A percentile compares a stretch with the other conserved stretches of the same genome.
Conservation (phyloP, 257 asterid species). For the Petunia axillaris region DNA sequence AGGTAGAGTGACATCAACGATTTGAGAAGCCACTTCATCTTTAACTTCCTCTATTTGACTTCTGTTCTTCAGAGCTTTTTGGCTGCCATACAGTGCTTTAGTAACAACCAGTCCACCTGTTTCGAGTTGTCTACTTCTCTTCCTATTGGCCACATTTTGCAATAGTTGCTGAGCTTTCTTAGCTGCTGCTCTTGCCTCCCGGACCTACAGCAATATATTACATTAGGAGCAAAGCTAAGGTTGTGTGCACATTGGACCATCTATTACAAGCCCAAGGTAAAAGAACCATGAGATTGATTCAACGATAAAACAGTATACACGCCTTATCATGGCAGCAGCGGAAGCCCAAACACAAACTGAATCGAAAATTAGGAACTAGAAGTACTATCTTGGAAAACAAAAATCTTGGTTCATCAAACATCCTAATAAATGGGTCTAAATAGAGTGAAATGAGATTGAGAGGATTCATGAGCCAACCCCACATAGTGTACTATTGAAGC, state of each 20-base stretch:
- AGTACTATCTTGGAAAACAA: background rate
- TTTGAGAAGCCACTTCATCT: conserved; percentile 62
- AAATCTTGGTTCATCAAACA: background rate
- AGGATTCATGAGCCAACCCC: conserved; percentile 4
- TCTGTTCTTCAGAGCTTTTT: conserved; percentile 50
- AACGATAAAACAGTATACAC: background rate
- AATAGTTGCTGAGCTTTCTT: conserved; percentile 88
- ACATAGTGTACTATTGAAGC: background rate
- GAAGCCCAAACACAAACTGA: background rate
- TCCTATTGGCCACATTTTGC: conserved; percentile 82
- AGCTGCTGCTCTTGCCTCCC: conserved; percentile 80
- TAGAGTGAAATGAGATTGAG: background rate
- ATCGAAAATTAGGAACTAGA: conserved; percentile 4
- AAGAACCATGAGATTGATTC: background rate
- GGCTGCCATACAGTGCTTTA: conserved; percentile 73
- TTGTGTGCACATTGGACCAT: conserved; percentile 13
- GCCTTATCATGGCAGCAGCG: conserved; percentile 6
- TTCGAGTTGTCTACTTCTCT: conserved; percentile 69
- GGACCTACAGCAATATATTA: conserved; percentile 52
- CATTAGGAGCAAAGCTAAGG: conserved; percentile 9
- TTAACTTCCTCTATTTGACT: conserved; percentile 51
- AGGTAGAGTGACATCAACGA: conserved; percentile 81
- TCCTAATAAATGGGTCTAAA: background rate
- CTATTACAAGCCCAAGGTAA: background rate
- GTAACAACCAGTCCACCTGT: conserved; percentile 69